phyloP scores from a whole-genome alignment of 2,329 filamentous ascomycete genomes.

The Botrytis paeoniae region DNA sequence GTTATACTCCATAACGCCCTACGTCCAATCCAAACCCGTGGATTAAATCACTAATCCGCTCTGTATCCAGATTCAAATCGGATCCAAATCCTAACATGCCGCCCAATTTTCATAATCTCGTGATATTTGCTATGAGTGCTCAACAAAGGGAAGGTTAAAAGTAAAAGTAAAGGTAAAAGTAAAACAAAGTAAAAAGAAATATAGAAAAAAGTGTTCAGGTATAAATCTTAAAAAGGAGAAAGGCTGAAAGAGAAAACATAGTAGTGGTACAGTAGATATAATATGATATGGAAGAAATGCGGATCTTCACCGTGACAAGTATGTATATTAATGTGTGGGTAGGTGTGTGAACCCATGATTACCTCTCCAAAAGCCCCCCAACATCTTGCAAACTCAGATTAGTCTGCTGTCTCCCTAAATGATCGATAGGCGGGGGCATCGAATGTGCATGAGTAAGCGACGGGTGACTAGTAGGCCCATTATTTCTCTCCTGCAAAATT shows the following conservation, averaged over 20 bases:
- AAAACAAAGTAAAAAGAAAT: not conserved
- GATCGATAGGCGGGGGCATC: not conserved
- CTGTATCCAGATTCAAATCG: not conserved
- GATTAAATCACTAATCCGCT: not conserved
- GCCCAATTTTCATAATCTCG: not conserved
- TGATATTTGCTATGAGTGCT: not conserved
- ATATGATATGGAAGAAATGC: not conserved
- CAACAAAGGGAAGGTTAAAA: not conserved
- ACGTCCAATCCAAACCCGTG: not conserved
- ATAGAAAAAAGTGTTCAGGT: not conserved
- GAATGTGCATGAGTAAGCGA: not conserved
- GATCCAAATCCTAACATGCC: not conserved
- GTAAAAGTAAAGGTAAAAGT: not conserved
- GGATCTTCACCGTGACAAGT: not conserved
- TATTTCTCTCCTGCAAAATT: conserved; percentile 27
- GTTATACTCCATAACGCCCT: not conserved
- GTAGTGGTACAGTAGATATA: not conserved
- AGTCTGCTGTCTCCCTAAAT: not conserved
- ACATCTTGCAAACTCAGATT: conserved; percentile 8
- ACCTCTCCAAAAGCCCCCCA: not conserved
- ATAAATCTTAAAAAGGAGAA: not conserved
- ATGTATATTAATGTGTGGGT: not conserved
- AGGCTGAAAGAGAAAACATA: not conserved
- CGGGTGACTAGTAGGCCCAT: not conserved
- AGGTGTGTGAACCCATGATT: not conserved